Evolutionary conservation across 208 protist genomes (phyloP).

Genomic region (Entamoeba invadens): DNA sequence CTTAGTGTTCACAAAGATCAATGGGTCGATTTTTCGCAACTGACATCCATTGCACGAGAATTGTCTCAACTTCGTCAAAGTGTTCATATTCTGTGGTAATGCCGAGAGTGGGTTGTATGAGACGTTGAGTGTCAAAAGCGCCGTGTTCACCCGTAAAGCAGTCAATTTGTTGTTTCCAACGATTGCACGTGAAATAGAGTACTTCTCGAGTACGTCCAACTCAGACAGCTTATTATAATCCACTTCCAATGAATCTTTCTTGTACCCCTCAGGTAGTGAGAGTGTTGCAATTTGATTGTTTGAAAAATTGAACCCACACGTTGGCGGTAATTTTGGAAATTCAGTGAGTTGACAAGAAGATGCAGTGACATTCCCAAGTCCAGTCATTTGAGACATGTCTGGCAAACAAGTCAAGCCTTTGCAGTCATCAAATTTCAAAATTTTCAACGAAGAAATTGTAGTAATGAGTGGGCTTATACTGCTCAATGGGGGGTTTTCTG

Average conservation of each 20-base stretch:
- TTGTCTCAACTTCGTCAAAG: not conserved
- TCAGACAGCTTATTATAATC: not conserved
- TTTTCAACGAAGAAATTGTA: not conserved
- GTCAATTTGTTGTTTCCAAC: not conserved
- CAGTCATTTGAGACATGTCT: not conserved
- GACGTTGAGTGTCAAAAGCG: not conserved
- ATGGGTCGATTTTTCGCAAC: not conserved
- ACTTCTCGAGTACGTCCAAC: not conserved
- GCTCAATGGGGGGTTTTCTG: not conserved
- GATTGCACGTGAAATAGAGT: not conserved
- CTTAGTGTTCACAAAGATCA: not conserved
- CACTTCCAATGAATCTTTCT: not conserved
- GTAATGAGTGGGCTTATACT: not conserved
- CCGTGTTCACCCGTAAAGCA: not conserved
- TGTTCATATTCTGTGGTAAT: not conserved
- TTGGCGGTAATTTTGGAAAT: not conserved
- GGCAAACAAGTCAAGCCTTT: not conserved
- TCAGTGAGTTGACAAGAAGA: not conserved
- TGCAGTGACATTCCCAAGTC: not conserved
- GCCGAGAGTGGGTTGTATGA: not conserved
- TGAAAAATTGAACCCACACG: not conserved
- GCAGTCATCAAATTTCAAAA: not conserved
- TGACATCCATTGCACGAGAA: not conserved
- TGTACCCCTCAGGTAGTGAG: no score
- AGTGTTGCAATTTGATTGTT: not conserved